Conservation (phyloP, 495 filamentous ascomycete species). For the Podospora australis region DNA sequence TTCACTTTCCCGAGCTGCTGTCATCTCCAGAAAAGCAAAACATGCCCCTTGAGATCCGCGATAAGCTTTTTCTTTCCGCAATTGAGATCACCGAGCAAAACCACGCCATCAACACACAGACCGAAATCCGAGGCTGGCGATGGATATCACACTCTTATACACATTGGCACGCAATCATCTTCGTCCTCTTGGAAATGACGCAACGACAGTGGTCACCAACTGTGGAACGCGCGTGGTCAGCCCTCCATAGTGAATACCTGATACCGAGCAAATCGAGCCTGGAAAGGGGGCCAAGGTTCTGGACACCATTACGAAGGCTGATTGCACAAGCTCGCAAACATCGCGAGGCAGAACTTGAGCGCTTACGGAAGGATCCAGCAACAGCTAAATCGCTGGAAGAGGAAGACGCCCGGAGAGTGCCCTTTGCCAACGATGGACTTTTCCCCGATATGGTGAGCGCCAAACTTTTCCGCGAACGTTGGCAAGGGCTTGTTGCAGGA, state of each 20-base stretch:
- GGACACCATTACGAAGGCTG: conserved; percentile 62
- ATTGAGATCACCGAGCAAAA: conserved; percentile 68
- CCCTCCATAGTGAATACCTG: conserved; percentile 54
- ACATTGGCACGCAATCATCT: conserved; percentile 56
- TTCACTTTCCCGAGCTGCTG: conserved; percentile 38
- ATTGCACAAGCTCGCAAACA: conserved; percentile 53
- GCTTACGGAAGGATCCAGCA: conserved; percentile 25
- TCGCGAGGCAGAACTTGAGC: conserved; percentile 36
- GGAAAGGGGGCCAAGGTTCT: conserved; percentile 49
- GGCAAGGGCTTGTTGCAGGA: conserved; percentile 12
- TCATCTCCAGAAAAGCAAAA: conserved; percentile 27
- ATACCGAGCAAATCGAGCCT: conserved; percentile 41
- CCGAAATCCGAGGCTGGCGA: conserved; percentile 49
- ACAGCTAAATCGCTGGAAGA: conserved; percentile 25
- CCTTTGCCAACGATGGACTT: conserved; percentile 23
- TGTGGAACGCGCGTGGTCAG: conserved; percentile 76
- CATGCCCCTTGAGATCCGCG: conserved; percentile 45
- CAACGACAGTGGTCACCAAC: conserved; percentile 55
- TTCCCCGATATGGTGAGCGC: conserved; percentile 23
- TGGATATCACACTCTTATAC: conserved; percentile 66
- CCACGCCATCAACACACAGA: conserved; percentile 50
- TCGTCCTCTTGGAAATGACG: conserved; percentile 55
- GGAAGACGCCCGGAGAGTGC: conserved; percentile 22
- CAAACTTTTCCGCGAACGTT: conserved; percentile 25
- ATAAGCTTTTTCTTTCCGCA: conserved; percentile 62